A percentile compares a stretch with the other conserved stretches of the same genome.
Evolutionary conservation across 2,329 filamentous ascomycete genomes (phyloP).

Genomic region (Diaporthe sp.): DNA sequence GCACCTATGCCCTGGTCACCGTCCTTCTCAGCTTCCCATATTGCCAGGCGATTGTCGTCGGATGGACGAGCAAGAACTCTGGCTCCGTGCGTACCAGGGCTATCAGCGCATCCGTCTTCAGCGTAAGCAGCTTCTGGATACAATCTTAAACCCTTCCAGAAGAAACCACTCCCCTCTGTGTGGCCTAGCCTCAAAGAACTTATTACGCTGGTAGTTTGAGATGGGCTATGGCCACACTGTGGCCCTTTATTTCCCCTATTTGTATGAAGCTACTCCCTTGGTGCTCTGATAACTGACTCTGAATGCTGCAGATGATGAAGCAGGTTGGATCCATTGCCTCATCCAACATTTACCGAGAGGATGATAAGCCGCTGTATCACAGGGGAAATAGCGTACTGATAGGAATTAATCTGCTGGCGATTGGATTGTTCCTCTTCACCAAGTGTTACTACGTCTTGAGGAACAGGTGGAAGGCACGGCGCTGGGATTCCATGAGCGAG

Average conservation of each 20-base stretch:
- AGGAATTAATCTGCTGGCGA: constrained; percentile 58
- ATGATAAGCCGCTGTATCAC: constrained; percentile 65
- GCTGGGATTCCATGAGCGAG: constrained; percentile 60
- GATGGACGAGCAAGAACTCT: constrained; percentile 68
- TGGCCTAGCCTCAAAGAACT: too few relatives aligned
- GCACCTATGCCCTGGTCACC: constrained; percentile 60
- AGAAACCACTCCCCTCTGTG: too few relatives aligned
- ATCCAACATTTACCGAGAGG: constrained; percentile 60
- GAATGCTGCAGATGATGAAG: too few relatives aligned
- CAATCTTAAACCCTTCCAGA: too few relatives aligned
- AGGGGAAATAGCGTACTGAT: constrained; percentile 66
- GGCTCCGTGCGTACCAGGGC: constrained; percentile 70
- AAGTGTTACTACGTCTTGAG: constrained; percentile 64
- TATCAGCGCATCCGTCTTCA: constrained; percentile 69
- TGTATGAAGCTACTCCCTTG: too few relatives aligned
- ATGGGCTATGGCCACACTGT: too few relatives aligned
- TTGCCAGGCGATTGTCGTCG: constrained; percentile 68
- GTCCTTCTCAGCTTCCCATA: constrained; percentile 65
- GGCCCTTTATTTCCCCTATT: too few relatives aligned
- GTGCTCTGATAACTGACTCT: too few relatives aligned
- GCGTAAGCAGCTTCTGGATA: too few relatives aligned
- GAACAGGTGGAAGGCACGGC: constrained; percentile 57
- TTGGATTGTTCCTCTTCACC: constrained; percentile 59
- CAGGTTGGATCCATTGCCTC: constrained; percentile 35
- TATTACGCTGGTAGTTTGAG: too few relatives aligned